Conservation (phyloP, 1,284 basidiomycete genomes). For the Cutaneotrichosporon cutaneum region DNA sequence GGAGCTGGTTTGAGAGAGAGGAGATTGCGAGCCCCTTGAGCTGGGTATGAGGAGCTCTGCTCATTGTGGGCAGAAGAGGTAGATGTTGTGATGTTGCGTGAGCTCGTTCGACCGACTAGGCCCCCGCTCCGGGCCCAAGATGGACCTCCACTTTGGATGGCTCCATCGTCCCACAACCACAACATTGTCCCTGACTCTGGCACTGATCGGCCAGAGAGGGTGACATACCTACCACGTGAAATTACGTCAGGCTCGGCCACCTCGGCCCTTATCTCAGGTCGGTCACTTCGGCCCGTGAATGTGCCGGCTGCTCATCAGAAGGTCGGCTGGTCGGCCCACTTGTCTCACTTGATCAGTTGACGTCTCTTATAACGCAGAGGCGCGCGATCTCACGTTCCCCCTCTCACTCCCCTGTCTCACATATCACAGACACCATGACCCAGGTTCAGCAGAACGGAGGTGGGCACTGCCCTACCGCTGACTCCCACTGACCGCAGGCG, state of each 20-base stretch:
- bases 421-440: slow-evolving; percentile 2
- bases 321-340: neutral
- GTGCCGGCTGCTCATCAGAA: neutral
- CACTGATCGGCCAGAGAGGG: too few species aligned
- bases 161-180: neutral
- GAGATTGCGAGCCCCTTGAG: slow-evolving; percentile 3
- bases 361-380: neutral
- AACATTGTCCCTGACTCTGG: too few species aligned
- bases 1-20: slow-evolving; percentile 28
- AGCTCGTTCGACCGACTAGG: too few species aligned
- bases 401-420: neutral
- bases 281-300: neutral
- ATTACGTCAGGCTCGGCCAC: neutral
- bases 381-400: neutral
- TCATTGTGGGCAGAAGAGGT: slow-evolving; percentile 5
- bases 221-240: neutral
- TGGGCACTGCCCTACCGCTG: neutral
- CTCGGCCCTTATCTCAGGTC: neutral
- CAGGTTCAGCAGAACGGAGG: slow-evolving; percentile 5
- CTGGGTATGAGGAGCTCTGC: neutral
- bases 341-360: neutral
- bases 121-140: too few species aligned
- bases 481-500: neutral
- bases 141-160: neutral
- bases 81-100: neutral